Evolutionary conservation across 805 yeast genomes (phyloP), one percentile per base, ranked within the genome.

Genomic region (Barnettozyma siamensis): DNA sequence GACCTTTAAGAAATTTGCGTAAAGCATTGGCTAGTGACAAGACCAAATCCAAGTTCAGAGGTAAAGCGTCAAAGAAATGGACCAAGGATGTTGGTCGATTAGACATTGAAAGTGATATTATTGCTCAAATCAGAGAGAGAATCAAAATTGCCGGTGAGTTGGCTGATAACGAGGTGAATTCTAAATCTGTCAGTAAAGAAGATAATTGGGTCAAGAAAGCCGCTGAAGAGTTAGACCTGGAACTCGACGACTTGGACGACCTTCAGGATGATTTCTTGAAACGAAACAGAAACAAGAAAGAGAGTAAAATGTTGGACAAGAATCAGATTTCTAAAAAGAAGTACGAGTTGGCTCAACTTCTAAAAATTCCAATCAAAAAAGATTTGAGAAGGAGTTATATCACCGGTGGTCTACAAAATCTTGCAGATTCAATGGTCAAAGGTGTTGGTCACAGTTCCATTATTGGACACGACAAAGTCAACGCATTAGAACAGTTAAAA

Each of bases 191-290:
- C 27, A 69, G 68, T 30, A 83, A 82, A 53, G 93, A 88, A 49
- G 79, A 78, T 42, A 69, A 76, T 19, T 88, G 98, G 97, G 68
- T 88, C 45, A 74, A 77, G 44, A 79, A 87, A 56, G 97, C 96
- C 0, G 98, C 98, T 0, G 93, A 84, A 40, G 99, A 93, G 38
- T 69, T 93, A 42, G 99, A 95, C 8, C 64, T 89, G 31, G 96
- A 80, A 38, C 62, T 78, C 40, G 67, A 75, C 34, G 89, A 82
- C 42, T 64, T 83, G 33, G 88, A 77, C 40, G 88, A 81, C 45
- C 34, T 37, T 17, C 16, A 31, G 20, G 89, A 80, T 49, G 87
- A 80, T 47, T 69, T 75, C 33, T 62, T 84, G 39, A 76, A 75
- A 48, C 78, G 79, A 55, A 81, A 77, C 54, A 73, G 85, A 51